Evolutionary conservation across 2,329 filamentous ascomycete genomes (phyloP).

Genomic region (Eutypa lata): DNA sequence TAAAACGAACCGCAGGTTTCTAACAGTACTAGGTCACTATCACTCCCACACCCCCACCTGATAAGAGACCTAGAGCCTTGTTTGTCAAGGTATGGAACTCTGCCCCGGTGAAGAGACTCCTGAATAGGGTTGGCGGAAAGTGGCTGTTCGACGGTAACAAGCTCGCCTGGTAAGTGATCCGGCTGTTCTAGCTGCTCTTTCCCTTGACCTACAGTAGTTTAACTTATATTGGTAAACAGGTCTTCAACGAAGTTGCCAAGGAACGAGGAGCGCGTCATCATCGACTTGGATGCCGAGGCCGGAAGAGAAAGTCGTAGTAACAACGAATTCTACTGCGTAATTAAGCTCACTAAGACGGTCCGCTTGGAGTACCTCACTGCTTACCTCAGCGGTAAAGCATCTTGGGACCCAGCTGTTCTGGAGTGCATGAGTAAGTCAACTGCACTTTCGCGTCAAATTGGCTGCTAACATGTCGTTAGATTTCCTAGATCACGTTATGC

Average conservation of each 20-base stretch:
- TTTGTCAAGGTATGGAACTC: constrained; percentile 77
- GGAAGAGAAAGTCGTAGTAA: constrained; percentile 24
- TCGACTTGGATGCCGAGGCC: constrained; percentile 64
- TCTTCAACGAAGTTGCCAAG: constrained; percentile 39
- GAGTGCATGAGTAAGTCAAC: constrained; percentile 67
- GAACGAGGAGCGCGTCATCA: constrained; percentile 50
- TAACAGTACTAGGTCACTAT: constrained; percentile 56
- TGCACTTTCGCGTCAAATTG: background rate
- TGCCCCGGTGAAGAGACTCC: constrained; percentile 50
- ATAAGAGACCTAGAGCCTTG: constrained; percentile 55
- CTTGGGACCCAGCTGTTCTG: constrained; percentile 65
- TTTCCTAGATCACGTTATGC: constrained; percentile 86
- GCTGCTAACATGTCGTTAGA: constrained; percentile 36
- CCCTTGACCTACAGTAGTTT: background rate
- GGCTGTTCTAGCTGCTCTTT: background rate
- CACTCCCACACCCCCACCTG: constrained; percentile 49
- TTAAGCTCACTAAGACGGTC: constrained; percentile 65
- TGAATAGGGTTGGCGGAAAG: constrained; percentile 44
- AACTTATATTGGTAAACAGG: constrained; percentile 20
- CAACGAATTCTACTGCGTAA: constrained; percentile 48
- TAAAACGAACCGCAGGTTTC: background rate
- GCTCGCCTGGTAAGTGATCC: constrained; percentile 69
- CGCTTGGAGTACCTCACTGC: constrained; percentile 62
- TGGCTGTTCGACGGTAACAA: constrained; percentile 83
- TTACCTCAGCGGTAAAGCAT: constrained; percentile 61